phyloP scores from a whole-genome alignment of 768 basidiomycete species.

The Clitopilus passeckerianus region DNA sequence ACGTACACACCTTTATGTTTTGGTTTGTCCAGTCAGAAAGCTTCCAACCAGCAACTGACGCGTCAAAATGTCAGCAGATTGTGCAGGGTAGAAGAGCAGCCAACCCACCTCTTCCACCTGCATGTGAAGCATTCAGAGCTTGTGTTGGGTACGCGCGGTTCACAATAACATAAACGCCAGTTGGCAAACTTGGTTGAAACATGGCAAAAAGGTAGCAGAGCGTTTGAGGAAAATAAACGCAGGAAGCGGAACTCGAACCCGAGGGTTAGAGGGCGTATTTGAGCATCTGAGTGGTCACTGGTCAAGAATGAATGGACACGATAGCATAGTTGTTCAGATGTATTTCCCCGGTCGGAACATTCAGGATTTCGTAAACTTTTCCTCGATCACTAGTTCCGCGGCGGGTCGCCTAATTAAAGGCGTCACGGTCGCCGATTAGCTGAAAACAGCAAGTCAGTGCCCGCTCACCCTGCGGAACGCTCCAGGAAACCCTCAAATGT shows the following conservation, averaged over 20 bases:
- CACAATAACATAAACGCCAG: neutral
- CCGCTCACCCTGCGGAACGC: neutral
- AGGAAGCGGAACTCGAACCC: neutral
- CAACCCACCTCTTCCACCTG: neutral
- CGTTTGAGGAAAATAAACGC: neutral
- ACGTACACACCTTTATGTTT: neutral
- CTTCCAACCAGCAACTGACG: neutral
- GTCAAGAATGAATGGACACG: neutral
- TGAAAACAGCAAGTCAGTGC: neutral
- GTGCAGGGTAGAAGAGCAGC: neutral
- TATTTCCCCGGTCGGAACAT: neutral
- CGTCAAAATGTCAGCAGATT: neutral
- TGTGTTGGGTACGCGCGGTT: neutral
- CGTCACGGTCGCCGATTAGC: neutral
- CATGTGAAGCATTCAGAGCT: neutral
- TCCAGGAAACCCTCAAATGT: neutral
- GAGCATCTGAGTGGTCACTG: neutral
- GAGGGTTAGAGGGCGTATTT: neutral
- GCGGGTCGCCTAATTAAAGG: neutral
- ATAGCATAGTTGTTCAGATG: neutral
- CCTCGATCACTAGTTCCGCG: neutral
- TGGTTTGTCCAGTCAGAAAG: neutral
- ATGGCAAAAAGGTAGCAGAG: neutral
- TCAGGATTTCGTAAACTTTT: neutral
- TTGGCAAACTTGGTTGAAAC: neutral